phyloP scores from a whole-genome alignment of 2,329 filamentous ascomycete genomes.

The Clarireedia monteithiana region DNA sequence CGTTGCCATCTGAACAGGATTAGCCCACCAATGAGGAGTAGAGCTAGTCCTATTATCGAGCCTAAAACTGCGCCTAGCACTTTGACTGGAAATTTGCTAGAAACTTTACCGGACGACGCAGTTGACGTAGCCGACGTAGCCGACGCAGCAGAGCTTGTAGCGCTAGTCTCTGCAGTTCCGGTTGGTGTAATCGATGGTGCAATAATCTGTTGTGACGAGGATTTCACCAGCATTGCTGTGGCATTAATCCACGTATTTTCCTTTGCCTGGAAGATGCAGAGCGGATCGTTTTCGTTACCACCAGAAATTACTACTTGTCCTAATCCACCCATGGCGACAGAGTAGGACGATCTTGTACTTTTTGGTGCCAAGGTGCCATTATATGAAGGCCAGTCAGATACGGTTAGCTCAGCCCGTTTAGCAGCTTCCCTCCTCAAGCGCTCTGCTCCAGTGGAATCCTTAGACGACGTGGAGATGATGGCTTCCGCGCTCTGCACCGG shows the following conservation, averaged over 20 bases:
- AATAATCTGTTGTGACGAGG: slow-evolving; percentile 13
- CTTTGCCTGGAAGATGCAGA: slow-evolving; percentile 70
- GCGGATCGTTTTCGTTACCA: slow-evolving; percentile 51
- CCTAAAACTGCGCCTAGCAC: slow-evolving; percentile 79
- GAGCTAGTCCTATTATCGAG: slow-evolving; percentile 65
- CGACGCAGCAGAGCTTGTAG: slow-evolving; percentile 25
- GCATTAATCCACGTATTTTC: slow-evolving; percentile 75
- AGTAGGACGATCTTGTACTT: slow-evolving; percentile 57
- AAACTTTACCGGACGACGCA: slow-evolving; percentile 14
- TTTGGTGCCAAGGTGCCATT: slow-evolving; percentile 66
- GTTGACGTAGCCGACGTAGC: slow-evolving; percentile 20
- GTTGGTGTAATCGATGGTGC: neutral
- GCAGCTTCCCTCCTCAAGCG: slow-evolving; percentile 1
- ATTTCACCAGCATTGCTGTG: slow-evolving; percentile 31
- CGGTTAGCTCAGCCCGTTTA: slow-evolving; percentile 35
- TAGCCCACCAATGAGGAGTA: slow-evolving; percentile 44
- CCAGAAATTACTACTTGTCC: slow-evolving; percentile 74
- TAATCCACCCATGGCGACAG: slow-evolving; percentile 56
- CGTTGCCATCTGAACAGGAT: slow-evolving; percentile 56
- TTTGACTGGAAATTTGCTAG: slow-evolving; percentile 36
- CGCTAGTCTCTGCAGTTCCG: slow-evolving; percentile 15
- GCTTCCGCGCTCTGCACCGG: slow-evolving; percentile 41
- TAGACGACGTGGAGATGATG: slow-evolving; percentile 22
- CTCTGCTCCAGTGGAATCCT: neutral
- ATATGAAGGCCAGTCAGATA: slow-evolving; percentile 67